phyloP scores from a whole-genome alignment of 768 basidiomycete species.

The Pulveroboletus sp. region DNA sequence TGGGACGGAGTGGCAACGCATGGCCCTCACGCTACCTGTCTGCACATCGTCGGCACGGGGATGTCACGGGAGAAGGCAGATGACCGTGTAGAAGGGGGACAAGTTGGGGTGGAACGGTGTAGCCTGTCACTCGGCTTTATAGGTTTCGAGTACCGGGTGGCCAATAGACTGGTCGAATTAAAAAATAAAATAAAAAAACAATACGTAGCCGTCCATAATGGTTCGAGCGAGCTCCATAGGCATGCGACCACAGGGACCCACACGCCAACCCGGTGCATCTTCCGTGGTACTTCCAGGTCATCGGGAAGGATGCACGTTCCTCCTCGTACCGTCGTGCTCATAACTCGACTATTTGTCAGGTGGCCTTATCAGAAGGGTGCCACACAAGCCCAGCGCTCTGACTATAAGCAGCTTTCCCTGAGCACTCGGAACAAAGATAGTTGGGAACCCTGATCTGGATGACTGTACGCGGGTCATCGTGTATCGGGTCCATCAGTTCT shows the following conservation, averaged over 20 bases:
- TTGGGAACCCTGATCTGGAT: conserved; percentile 20
- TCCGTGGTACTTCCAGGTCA: conserved; percentile 17
- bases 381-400: conserved; percentile 9
- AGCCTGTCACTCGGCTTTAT: conserved; percentile 22
- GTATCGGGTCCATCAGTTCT: conserved; percentile 21
- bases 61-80: not conserved
- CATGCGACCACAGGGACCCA: conserved; percentile 25
- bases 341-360: conserved; percentile 25
- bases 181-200: too few relatives aligned
- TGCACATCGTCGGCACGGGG: conserved; percentile 50
- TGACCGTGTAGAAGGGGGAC: conserved; percentile 4
- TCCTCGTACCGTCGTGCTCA: conserved; percentile 2
- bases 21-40: conserved; percentile 64
- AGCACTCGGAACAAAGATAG: conserved; percentile 24
- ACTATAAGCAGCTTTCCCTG: conserved; percentile 23
- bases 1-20: not conserved
- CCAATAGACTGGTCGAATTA: conserved; percentile 24
- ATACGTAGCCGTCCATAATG: conserved; percentile 26
- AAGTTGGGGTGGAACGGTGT: conserved; percentile 12
- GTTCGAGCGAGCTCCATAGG: conserved; percentile 22
- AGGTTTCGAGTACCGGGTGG: conserved; percentile 21
- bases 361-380: conserved; percentile 31
- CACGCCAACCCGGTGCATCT: conserved; percentile 23
- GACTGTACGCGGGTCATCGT: conserved; percentile 11
- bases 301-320: conserved; percentile 16